Percentiles rank a stretch among this genome's conserved stretches.
Evolutionary conservation across 2,329 filamentous ascomycete species (phyloP).

Genomic region (Diatrype stigma): DNA sequence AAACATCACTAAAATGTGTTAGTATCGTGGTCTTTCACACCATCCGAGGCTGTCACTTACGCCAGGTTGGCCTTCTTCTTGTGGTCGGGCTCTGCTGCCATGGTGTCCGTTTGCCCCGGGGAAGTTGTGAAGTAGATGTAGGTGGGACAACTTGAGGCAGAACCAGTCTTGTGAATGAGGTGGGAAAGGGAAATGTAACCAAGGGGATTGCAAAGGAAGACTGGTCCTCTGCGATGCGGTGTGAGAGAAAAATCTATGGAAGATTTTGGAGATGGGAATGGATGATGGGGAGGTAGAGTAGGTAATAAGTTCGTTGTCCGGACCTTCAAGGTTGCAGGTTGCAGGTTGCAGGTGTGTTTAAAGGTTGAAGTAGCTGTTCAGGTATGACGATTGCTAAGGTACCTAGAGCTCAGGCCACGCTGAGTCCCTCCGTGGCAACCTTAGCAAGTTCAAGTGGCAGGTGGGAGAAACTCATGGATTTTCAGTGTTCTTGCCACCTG

Average conservation of each 20-base stretch:
- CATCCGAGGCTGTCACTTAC: constrained; percentile 46
- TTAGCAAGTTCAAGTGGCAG: not conserved
- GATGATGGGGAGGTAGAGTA: not conserved
- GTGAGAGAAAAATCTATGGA: not conserved
- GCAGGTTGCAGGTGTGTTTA: not conserved
- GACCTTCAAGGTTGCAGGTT: not conserved
- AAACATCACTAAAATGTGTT: constrained; percentile 64
- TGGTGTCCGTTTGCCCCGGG: constrained; percentile 41
- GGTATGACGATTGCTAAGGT: constrained; percentile 2
- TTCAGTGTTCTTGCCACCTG: not conserved
- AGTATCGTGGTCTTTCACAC: not conserved
- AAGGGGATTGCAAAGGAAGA: not conserved
- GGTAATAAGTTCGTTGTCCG: not conserved
- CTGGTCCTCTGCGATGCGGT: not conserved
- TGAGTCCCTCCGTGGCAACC: not conserved
- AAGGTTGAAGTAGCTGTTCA: not conserved
- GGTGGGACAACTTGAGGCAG: constrained; percentile 3
- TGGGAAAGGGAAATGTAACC: not conserved
- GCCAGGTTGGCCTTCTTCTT: constrained; percentile 82
- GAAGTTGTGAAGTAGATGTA: constrained; percentile 5
- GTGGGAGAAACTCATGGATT: not conserved
- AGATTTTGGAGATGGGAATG: not conserved
- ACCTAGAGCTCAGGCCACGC: constrained; percentile 1
- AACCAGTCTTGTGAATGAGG: constrained; percentile 3
- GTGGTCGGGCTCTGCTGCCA: constrained; percentile 68